Evolutionary conservation across 495 filamentous ascomycete genomes (phyloP), one percentile per base, ranked within the genome.

Genomic region (Glarea lozoyensis): DNA sequence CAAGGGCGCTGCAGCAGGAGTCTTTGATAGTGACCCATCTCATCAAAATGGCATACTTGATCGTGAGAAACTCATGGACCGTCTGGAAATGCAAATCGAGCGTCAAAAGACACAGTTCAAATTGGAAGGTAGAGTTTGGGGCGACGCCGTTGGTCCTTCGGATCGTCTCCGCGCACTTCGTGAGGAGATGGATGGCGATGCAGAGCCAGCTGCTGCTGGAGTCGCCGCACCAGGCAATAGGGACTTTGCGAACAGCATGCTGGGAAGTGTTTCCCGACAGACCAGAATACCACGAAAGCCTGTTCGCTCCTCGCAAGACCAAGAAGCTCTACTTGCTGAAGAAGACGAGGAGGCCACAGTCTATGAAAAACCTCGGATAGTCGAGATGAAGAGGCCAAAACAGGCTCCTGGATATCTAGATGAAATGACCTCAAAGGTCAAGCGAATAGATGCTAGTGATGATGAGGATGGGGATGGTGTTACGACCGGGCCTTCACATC

Each of bases 71-170:
- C 78, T 98, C 43, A 92, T 98, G 82, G 81, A 84, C 51, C 78
- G 88, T 20, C 73, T 98, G 31, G 90, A 94, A 60, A 89, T 82
- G 64, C 92, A 97, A 60, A 75, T 98, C 13, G 92, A 97, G 64
- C 69, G 93, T 34, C 90, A 94, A 50, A 98, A 98, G 72, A 97
- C 92, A 3, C 88, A 97, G 59, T 94, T 88, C 64, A 94, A 96
- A 68, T 79, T 98, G 13, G 92, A 97, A 60, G 92, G 92, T 49
- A 88, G 86, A 63, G 82, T 89, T 15, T 94, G 90, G 87, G 82
- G 86, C 40, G 85, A 88, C 54, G 66, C 81, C 55, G 64, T 75
- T 41, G 84, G 82, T 20, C 90, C 92, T 21, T 94, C 88, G 46
- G 90, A 98, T 63, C 78, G 88, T 58, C 60, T 98, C 23, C 83